Conservation (phyloP, 2,329 filamentous ascomycete species). For the Sarocladiaceae sp. region DNA sequence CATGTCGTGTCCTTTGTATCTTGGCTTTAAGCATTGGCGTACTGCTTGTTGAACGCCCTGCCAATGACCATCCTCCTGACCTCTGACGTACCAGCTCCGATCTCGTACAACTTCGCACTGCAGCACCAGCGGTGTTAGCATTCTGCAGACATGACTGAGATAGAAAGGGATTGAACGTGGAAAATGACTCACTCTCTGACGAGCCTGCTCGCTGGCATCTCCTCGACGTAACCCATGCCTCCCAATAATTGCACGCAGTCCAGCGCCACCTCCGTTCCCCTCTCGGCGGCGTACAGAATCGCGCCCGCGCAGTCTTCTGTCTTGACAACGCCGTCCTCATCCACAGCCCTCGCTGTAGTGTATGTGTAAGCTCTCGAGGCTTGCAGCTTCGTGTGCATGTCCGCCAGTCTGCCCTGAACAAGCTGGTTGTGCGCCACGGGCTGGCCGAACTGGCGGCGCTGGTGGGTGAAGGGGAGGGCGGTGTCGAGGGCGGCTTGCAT, state of each 20-base stretch:
- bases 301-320: conserved; percentile 94
- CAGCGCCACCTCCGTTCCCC: conserved; percentile 78
- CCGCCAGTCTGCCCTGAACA: conserved; percentile 85
- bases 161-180: background rate
- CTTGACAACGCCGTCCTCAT: conserved; percentile 64
- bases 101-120: conserved; percentile 80
- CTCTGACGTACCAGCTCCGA: conserved; percentile 93
- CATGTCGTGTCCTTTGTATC: conserved; percentile 7
- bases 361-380: conserved; percentile 86
- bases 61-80: conserved; percentile 93
- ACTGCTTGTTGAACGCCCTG: conserved; percentile 84
- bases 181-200: conserved; percentile 54
- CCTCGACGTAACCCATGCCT: conserved; percentile 93
- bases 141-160: background rate
- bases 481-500: conserved; percentile 91
- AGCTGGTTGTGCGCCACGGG: conserved; percentile 92
- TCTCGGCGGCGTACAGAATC: conserved; percentile 87
- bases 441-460: conserved; percentile 77
- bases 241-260: conserved; percentile 91
- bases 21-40: conserved; percentile 39
- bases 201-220: conserved; percentile 83
- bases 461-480: conserved; percentile 81
- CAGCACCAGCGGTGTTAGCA: conserved; percentile 20
- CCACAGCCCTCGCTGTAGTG: conserved; percentile 69
- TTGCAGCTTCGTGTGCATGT: conserved; percentile 95